These are phyloP conservation scores for Holtermannia corniformis DNA, from an alignment of 768 basidiomycete genomes.

Conservation along the genomic window DNA sequence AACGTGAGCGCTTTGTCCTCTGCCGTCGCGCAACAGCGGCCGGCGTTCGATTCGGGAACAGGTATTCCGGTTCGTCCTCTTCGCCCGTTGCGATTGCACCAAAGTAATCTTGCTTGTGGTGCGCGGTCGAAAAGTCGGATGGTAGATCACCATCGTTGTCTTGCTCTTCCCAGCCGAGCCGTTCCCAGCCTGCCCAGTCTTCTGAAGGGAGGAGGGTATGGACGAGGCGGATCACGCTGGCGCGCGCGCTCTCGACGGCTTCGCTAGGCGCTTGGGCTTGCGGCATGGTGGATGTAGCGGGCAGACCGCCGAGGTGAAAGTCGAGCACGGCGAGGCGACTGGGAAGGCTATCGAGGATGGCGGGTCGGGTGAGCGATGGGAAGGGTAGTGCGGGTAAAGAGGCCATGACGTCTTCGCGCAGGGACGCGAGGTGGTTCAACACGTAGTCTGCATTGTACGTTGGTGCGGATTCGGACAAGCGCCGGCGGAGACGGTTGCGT, in stretches of 20 bases:
- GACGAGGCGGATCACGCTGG: conserved; percentile 30
- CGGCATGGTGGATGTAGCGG: neutral
- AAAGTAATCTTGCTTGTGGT: neutral
- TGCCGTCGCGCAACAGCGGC: conserved; percentile 7
- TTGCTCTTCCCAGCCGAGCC: conserved; percentile 38
- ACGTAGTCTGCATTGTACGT: conserved; percentile 9
- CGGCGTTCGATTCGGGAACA: conserved; percentile 40
- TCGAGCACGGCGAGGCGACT: conserved; percentile 10
- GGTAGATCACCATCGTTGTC: conserved; percentile 11
- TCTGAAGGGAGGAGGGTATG: conserved; percentile 35
- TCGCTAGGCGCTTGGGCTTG: conserved; percentile 3
- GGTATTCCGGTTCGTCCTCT: conserved; percentile 38
- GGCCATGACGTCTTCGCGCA: conserved; percentile 27
- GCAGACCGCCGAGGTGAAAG: conserved; percentile 5
- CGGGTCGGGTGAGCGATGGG: conserved; percentile 5
- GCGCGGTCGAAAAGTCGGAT: neutral
- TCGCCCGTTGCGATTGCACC: neutral
- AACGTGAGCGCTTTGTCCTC: neutral
- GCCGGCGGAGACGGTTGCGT: conserved; percentile 2
- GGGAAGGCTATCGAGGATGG: conserved; percentile 2
- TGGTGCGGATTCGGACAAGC: conserved; percentile 7
- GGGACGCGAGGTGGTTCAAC: conserved; percentile 21
- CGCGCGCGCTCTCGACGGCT: conserved; percentile 18
- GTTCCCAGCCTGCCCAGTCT: conserved; percentile 41
- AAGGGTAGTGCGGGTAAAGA: conserved; percentile 18